These are phyloP conservation scores for Rhodotorula mucilaginosa DNA, from an alignment of 1,284 basidiomycete genomes.

Conservation along the genomic window DNA sequence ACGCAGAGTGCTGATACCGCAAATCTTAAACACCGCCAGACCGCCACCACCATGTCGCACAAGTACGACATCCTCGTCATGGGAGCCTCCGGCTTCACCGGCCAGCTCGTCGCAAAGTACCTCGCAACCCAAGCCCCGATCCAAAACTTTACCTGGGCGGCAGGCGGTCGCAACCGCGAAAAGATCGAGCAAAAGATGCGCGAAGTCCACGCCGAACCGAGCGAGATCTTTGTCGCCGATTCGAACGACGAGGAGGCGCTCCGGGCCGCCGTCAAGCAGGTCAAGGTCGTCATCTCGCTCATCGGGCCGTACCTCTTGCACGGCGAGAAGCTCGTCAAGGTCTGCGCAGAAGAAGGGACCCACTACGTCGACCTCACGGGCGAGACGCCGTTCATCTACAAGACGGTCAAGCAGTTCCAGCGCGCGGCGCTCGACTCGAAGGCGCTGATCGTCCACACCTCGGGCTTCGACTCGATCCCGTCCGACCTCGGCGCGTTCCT, in stretches of 20 bases:
- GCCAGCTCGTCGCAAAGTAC: conserved; percentile 38
- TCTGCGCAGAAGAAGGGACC: conserved; percentile 39
- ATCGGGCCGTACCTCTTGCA: conserved; percentile 40
- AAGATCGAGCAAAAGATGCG: conserved; percentile 36
- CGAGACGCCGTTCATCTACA: conserved; percentile 37
- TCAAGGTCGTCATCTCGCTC: conserved; percentile 40
- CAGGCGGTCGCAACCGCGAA: conserved; percentile 35
- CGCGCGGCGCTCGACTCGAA: conserved; percentile 32
- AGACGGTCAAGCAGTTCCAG: conserved; percentile 31
- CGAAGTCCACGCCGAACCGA: conserved; percentile 23
- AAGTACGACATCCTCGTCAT: conserved; percentile 38
- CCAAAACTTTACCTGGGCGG: conserved; percentile 26
- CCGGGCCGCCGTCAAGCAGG: conserved; percentile 63
- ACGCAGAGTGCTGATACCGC: no score
- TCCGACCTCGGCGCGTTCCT: conserved; percentile 41
- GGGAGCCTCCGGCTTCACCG: conserved; percentile 42
- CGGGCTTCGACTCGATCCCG: conserved; percentile 45
- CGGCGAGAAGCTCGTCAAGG: conserved; percentile 41
- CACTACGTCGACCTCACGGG: conserved; percentile 42
- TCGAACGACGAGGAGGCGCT: conserved; percentile 55
- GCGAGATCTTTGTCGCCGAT: conserved; percentile 36
- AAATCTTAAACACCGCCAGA: no score
- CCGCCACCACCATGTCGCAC: not conserved
- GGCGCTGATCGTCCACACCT: conserved; percentile 36
- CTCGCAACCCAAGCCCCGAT: conserved; percentile 20